phyloP scores from a whole-genome alignment of 768 basidiomycete species.

The Tylopilus vinaceipallidus region DNA sequence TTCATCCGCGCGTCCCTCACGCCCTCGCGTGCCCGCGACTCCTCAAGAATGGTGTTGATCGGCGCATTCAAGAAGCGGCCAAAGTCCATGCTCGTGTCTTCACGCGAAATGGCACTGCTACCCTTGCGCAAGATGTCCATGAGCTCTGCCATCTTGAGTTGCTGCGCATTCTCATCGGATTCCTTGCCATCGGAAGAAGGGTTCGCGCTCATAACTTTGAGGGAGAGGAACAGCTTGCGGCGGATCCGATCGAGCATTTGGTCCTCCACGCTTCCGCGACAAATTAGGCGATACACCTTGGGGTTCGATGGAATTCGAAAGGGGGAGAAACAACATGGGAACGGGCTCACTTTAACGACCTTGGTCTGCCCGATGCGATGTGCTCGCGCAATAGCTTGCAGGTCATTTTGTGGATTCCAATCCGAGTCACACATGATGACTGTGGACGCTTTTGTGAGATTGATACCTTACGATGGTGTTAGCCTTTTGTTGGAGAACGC shows the following conservation, averaged over 20 bases:
- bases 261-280: conserved; percentile 70
- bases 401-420: conserved; percentile 74
- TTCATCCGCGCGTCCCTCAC: conserved; percentile 46
- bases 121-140: conserved; percentile 57
- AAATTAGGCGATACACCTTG: conserved; percentile 68
- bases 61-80: conserved; percentile 43
- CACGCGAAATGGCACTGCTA: conserved; percentile 48
- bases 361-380: conserved; percentile 81
- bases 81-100: conserved; percentile 41
- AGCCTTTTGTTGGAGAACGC: conserved; percentile 4
- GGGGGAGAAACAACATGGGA: neutral
- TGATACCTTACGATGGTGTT: conserved; percentile 54
- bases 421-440: conserved; percentile 79
- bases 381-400: conserved; percentile 83
- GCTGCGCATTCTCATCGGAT: conserved; percentile 27
- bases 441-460: conserved; percentile 76
- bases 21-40: conserved; percentile 43
- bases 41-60: conserved; percentile 43
- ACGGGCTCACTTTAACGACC: conserved; percentile 49
- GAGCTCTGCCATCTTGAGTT: conserved; percentile 44
- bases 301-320: neutral
- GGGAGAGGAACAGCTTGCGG: conserved; percentile 64
- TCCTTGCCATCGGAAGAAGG: conserved; percentile 17
- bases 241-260: conserved; percentile 72
- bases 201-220: conserved; percentile 50